These are phyloP conservation scores for Leptodontidium sp. DNA, from an alignment of 2,329 filamentous ascomycete genomes.

Conservation along the genomic window DNA sequence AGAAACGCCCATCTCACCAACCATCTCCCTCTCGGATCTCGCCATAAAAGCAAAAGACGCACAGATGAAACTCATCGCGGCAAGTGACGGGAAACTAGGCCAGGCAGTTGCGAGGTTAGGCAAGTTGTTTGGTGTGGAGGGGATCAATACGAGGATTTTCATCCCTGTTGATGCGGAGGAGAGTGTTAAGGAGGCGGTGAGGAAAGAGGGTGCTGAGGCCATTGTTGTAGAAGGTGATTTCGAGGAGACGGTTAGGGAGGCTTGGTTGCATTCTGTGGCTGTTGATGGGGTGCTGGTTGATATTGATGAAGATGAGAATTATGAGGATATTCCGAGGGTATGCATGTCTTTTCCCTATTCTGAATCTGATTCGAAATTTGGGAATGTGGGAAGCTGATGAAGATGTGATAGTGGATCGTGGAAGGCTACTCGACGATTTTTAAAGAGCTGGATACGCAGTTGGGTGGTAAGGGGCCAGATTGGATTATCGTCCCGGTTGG, in stretches of 20 bases:
- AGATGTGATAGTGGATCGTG: constrained; percentile 12
- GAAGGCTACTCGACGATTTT: constrained; percentile 19
- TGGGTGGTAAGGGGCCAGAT: neutral
- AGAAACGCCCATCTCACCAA: neutral
- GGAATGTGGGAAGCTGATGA: neutral
- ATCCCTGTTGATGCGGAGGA: constrained; percentile 1
- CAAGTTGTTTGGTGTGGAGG: neutral
- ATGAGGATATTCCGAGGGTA: constrained; percentile 20
- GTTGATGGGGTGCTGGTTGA: constrained; percentile 14
- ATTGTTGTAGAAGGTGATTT: constrained; percentile 1
- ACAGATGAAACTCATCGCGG: constrained; percentile 12
- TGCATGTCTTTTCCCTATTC: neutral
- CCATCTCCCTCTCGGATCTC: neutral
- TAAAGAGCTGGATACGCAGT: constrained; percentile 9
- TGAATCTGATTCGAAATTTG: neutral
- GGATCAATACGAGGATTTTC: constrained; percentile 12
- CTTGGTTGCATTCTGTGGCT: constrained; percentile 21
- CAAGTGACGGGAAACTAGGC: constrained; percentile 8
- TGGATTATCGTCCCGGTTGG: constrained; percentile 16
- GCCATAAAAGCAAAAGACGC: neutral
- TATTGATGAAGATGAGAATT: constrained; percentile 19
- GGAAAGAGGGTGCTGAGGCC: neutral
- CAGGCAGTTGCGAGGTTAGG: constrained; percentile 3
- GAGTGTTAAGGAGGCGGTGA: neutral
- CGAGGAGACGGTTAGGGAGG: constrained; percentile 14